phyloP scores from a whole-genome alignment of 2,329 filamentous ascomycete species.

The Calonectria multiphialidica region DNA sequence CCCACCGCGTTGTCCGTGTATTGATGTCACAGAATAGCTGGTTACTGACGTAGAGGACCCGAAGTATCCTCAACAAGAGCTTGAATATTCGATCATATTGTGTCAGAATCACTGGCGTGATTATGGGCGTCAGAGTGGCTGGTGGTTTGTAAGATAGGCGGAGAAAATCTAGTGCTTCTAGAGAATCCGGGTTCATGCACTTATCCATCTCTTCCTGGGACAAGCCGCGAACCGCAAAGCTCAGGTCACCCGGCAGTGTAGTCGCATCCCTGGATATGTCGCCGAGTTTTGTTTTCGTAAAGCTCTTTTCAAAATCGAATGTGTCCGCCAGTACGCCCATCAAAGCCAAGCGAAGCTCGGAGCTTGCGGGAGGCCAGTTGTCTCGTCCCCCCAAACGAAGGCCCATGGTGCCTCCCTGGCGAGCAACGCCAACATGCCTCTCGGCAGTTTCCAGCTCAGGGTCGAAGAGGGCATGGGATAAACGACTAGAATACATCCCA shows the following conservation, averaged over 20 bases:
- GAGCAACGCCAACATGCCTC: constrained; percentile 75
- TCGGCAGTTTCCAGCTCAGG: constrained; percentile 85
- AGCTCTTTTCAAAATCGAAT: constrained; percentile 58
- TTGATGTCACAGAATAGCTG: constrained; percentile 72
- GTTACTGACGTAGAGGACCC: constrained; percentile 82
- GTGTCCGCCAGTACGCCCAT: constrained; percentile 88
- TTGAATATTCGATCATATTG: constrained; percentile 92
- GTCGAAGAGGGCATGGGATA: constrained; percentile 88
- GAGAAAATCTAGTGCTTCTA: constrained; percentile 94
- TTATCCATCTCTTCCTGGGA: constrained; percentile 82
- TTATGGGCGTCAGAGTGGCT: constrained; percentile 76
- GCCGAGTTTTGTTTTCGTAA: constrained; percentile 38
- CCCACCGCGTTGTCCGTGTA: constrained; percentile 49
- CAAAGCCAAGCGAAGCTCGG: constrained; percentile 88
- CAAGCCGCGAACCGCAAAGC: constrained; percentile 88
- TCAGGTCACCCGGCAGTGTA: constrained; percentile 76
- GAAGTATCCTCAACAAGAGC: constrained; percentile 79
- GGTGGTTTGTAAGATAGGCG: constrained; percentile 87
- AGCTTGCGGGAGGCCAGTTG: constrained; percentile 93
- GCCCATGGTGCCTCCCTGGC: constrained; percentile 80
- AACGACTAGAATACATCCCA: constrained; percentile 82
- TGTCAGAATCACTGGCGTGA: constrained; percentile 76
- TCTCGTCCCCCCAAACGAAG: constrained; percentile 84
- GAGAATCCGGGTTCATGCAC: constrained; percentile 84
- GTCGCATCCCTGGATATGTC: constrained; percentile 46